A percentile compares a stretch with the other conserved stretches of the same genome.
Evolutionary conservation across 2,329 filamentous ascomycete genomes (phyloP).

Genomic region (Rhynchosporium secalis): DNA sequence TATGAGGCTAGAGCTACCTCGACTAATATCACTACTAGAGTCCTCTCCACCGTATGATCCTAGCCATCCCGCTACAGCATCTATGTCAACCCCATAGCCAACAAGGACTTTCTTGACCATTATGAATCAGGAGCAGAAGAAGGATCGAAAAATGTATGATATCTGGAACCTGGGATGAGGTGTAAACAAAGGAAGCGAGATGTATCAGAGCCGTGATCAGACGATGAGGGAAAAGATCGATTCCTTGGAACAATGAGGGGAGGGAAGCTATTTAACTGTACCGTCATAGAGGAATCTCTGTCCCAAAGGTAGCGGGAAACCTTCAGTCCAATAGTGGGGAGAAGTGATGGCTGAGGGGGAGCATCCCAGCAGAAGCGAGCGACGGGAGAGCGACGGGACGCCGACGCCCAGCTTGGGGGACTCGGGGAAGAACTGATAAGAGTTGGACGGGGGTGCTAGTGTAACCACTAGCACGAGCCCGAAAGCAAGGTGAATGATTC

Average conservation of each 20-base stretch:
- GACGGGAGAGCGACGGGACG: too few species aligned
- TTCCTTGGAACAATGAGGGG: constrained; percentile 19
- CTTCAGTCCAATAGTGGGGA: constrained; percentile 23
- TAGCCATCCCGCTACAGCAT: constrained; percentile 75
- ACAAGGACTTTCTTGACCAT: constrained; percentile 55
- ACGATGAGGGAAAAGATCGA: constrained; percentile 4
- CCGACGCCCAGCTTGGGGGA: too few species aligned
- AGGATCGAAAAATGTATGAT: background rate
- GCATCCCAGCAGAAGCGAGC: too few species aligned
- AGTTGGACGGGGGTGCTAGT: too few species aligned
- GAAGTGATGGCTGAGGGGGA: constrained; percentile 11
- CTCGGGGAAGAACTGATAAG: too few species aligned
- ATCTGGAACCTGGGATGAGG: background rate
- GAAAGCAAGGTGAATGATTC: too few species aligned
- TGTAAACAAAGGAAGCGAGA: background rate
- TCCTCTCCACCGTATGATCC: constrained; percentile 75
- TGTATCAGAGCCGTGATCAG: background rate
- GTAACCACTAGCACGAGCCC: too few species aligned
- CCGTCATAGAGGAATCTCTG: constrained; percentile 3
- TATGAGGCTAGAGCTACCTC: constrained; percentile 48
- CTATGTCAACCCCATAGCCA: constrained; percentile 70
- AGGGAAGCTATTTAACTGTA: constrained; percentile 16
- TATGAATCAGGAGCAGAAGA: background rate
- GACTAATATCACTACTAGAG: constrained; percentile 68
- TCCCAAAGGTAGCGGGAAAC: background rate